phyloP scores from a whole-genome alignment of 1,284 basidiomycete species.

The Coniferiporia weirii region DNA sequence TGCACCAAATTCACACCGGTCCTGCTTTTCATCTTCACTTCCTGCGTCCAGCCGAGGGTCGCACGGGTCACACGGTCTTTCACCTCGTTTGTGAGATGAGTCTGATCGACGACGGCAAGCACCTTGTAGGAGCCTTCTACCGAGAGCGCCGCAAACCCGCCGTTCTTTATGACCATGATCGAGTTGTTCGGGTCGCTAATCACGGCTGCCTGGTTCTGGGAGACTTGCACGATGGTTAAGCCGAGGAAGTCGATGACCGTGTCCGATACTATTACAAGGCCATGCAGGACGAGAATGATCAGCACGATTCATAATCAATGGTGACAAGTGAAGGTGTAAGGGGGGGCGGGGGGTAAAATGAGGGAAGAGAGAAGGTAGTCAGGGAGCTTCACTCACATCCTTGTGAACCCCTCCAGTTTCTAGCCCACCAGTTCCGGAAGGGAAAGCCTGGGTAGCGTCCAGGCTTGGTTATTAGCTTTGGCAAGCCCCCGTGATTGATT shows the following conservation, averaged over 20 bases:
- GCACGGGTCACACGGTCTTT: slow-evolving; percentile 58
- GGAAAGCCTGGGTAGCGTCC: slow-evolving; percentile 74
- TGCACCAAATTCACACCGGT: slow-evolving; percentile 39
- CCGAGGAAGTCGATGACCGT: slow-evolving; percentile 74
- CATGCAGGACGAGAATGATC: background rate
- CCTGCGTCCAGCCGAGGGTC: slow-evolving; percentile 60
- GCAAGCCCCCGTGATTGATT: slow-evolving; percentile 73
- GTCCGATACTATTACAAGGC: slow-evolving; percentile 52
- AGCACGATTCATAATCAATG: background rate
- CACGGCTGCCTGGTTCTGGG: slow-evolving; percentile 76
- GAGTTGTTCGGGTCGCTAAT: slow-evolving; percentile 76
- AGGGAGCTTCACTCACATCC: slow-evolving; percentile 46
- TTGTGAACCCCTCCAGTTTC: slow-evolving; percentile 58
- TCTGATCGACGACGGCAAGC: slow-evolving; percentile 74
- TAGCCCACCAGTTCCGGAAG: slow-evolving; percentile 79
- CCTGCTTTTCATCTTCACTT: slow-evolving; percentile 66
- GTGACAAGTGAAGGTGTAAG: background rate
- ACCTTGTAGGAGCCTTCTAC: slow-evolving; percentile 71
- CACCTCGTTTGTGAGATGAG: slow-evolving; percentile 57
- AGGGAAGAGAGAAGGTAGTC: background rate
- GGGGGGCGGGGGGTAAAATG: background rate
- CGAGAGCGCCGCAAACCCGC: slow-evolving; percentile 71
- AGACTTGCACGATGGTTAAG: slow-evolving; percentile 73
- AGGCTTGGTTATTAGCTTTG: slow-evolving; percentile 62
- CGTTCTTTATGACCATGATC: slow-evolving; percentile 74